These are phyloP conservation scores for Tillandsia fasciculata DNA, from an alignment of 176 grass and related monocot genomes.

Conservation along the genomic window DNA sequence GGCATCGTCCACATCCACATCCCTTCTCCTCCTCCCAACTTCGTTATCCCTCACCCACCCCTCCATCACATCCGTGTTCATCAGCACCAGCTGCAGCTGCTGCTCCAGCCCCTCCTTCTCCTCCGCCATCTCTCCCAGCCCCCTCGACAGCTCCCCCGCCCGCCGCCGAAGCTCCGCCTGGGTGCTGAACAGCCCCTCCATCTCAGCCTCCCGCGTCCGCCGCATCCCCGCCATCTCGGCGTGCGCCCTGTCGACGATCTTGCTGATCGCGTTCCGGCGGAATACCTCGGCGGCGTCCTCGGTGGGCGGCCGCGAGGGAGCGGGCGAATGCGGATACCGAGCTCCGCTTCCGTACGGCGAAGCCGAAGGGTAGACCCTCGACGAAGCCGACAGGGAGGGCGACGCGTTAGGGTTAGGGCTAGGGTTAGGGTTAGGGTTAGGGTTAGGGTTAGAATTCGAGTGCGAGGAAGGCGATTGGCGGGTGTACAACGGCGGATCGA, in stretches of 20 bases:
- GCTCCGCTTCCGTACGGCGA: neutral
- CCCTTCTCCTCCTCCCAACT: slow-evolving; percentile 11
- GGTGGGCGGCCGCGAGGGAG: slow-evolving; percentile 1
- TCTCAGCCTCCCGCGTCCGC: slow-evolving; percentile 33
- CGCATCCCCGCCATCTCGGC: slow-evolving; percentile 17
- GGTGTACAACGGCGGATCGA: slow-evolving; percentile 75
- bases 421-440: slow-evolving; percentile 6
- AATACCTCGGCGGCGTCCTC: slow-evolving; percentile 70
- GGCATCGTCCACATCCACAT: slow-evolving; percentile 31
- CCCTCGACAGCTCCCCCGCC: slow-evolving; percentile 29
- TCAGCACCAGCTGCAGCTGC: slow-evolving; percentile 53
- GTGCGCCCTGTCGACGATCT: slow-evolving; percentile 51
- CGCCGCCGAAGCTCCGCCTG: slow-evolving; percentile 51
- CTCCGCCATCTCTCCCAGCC: slow-evolving; percentile 41
- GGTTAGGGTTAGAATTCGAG: slow-evolving; percentile 12
- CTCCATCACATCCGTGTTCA: slow-evolving; percentile 55
- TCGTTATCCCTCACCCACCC: slow-evolving; percentile 48
- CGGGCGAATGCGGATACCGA: neutral
- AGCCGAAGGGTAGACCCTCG: neutral
- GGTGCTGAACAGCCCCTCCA: slow-evolving; percentile 45
- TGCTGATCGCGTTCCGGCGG: slow-evolving; percentile 44
- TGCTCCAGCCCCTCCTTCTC: slow-evolving; percentile 70
- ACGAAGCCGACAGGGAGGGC: slow-evolving; percentile 4
- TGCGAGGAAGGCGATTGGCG: slow-evolving; percentile 16
- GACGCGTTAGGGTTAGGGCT: slow-evolving; percentile 3